Base-by-base conservation (phyloP, 768 basidiomycete species). In the Strobilomyces echinocephalus region DNA sequence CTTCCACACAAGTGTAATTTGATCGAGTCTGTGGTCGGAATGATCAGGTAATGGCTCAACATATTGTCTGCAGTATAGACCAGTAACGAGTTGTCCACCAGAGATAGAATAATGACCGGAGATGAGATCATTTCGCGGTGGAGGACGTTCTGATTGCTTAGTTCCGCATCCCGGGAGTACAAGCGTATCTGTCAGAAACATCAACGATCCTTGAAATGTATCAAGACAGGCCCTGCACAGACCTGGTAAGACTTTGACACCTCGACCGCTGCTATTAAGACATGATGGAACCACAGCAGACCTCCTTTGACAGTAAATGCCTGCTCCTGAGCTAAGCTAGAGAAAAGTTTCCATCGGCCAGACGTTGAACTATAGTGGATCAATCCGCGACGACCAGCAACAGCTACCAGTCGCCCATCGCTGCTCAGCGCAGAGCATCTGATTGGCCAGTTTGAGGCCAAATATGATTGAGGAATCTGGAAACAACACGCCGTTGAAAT, bases 41-140 rank as follows among this genome's bases (percentile, higher is more conserved):
- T 76, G 53, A 99, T 90, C 66, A 98, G 69, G 69, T 88, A 98
- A 72, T 99, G 97, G 60, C 84, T 83, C 39, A 99, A 74, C 21
- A 88, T 95, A 66, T 99, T 99, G 68, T 97, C 95, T 20, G 84
- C 80, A 8, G 92, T 95, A 69, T 97, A 98, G 18, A 94, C 92
- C 46, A 99, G 78, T 16, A 99, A 74, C 0, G 95, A 95, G 64
- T 94, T 95, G 72, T 98, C 97, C 56, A 97, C 88, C 16, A 97
- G 74, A 12, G 95, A 95, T 38, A 97, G 73, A 46, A 94, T 88
- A 31, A 95, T 79, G 36, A 95, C 87, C 0, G 91, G 83, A 0
- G 87, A 84, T 1, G 82, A 70, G 38, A 97, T 72, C 15, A 82
- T 72, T 68, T 95, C 90, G 42, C 86, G 83, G 65, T 93, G 84